These are phyloP conservation scores for Rhodamnia argentea DNA, from an alignment of 345 rosid species.

Conservation along the genomic window DNA sequence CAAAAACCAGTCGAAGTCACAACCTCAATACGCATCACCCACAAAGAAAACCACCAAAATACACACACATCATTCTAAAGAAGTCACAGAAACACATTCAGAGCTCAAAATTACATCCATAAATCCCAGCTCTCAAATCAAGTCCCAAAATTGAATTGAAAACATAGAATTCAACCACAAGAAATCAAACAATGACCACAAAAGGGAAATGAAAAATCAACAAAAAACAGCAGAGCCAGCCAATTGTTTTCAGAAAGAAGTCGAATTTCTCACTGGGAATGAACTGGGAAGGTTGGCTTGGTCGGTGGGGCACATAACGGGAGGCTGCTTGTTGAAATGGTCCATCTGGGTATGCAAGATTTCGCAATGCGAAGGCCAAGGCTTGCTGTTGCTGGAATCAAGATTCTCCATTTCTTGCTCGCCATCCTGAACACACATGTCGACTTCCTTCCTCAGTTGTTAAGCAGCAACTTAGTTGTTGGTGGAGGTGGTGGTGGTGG, in stretches of 20 bases:
- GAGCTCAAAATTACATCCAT: background rate
- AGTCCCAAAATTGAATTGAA: background rate
- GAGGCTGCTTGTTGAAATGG: constrained; percentile 19
- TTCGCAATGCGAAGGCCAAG: constrained; percentile 31
- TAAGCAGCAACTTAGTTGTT: background rate
- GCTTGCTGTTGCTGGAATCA: constrained; percentile 2
- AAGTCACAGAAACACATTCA: background rate
- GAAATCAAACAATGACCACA: background rate
- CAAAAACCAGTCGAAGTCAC: background rate
- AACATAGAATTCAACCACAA: background rate
- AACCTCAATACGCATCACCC: background rate
- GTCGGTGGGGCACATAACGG: constrained; percentile 15
- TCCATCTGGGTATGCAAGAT: constrained; percentile 36
- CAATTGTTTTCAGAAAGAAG: background rate
- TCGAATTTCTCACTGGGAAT: constrained; percentile 21
- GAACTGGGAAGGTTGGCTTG: constrained; percentile 15
- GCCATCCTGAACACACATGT: constrained; percentile 46
- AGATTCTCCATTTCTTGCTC: constrained; percentile 19
- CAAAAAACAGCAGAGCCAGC: background rate
- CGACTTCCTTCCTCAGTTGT: background rate
- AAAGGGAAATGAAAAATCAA: background rate
- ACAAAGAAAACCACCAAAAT: background rate
- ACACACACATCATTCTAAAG: background rate
- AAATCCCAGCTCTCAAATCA: background rate
- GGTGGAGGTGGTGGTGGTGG: background rate